Percentiles rank a stretch among this genome's conserved stretches.
Evolutionary conservation across 2,329 filamentous ascomycete species (phyloP).

Genomic region (Trichoderma aggressivum): DNA sequence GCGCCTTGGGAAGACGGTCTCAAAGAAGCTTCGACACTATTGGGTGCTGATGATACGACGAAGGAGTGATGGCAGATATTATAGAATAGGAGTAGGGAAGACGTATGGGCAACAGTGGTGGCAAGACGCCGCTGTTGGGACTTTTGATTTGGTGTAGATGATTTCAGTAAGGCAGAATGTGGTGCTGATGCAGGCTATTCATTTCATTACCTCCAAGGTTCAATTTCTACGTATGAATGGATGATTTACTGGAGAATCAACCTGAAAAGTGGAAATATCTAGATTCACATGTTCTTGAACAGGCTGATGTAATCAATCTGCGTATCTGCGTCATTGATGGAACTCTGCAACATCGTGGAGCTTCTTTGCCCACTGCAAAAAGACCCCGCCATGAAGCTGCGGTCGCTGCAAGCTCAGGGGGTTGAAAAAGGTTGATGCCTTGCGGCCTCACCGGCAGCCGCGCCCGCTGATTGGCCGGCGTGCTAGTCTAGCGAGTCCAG

Average conservation of each 20-base stretch:
- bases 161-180: neutral
- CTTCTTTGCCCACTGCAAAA: neutral
- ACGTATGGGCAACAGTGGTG: conserved; percentile 16
- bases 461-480: conserved; percentile 31
- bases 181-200: neutral
- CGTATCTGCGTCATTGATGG: neutral
- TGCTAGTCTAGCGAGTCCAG: conserved; percentile 4
- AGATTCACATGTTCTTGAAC: neutral
- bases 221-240: neutral
- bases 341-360: conserved; percentile 2
- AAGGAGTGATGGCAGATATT: neutral
- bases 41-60: conserved; percentile 16
- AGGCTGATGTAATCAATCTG: conserved; percentile 3
- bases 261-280: neutral
- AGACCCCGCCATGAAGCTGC: conserved; percentile 5
- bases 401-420: conserved; percentile 15
- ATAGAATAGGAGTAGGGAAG: conserved; percentile 16
- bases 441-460: conserved; percentile 32
- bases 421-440: conserved; percentile 33
- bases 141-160: neutral
- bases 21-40: conserved; percentile 15
- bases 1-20: conserved; percentile 3
- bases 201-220: neutral
- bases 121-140: neutral
- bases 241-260: neutral